Evolutionary conservation across 2,329 filamentous ascomycete species (phyloP).

Genomic region (Aureobasidium sp.): DNA sequence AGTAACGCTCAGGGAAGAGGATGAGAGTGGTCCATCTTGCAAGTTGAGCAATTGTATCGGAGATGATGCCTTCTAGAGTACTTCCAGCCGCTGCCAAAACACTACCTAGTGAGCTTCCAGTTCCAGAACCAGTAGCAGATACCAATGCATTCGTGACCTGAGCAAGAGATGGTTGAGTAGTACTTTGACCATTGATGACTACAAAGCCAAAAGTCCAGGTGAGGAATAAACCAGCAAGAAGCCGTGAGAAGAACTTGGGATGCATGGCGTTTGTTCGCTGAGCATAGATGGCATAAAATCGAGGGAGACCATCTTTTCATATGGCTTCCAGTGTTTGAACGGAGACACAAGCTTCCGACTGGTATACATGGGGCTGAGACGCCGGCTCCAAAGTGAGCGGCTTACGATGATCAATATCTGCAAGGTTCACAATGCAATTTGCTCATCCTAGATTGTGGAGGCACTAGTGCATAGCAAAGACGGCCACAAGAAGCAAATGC

Average conservation of each 20-base stretch:
- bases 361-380: background rate
- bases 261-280: too few species aligned
- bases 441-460: background rate
- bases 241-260: background rate
- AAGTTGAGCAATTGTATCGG: background rate
- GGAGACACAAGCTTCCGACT: too few species aligned
- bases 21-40: conserved; percentile 1
- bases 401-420: background rate
- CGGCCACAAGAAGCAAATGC: too few species aligned
- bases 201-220: background rate
- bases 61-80: conserved; percentile 1
- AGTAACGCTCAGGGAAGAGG: conserved; percentile 22
- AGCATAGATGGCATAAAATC: too few species aligned
- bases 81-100: background rate
- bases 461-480: too few species aligned
- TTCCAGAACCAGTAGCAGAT: background rate
- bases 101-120: background rate
- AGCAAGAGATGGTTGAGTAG: background rate
- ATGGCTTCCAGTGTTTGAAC: too few species aligned
- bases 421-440: background rate
- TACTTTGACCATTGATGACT: background rate
- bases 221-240: background rate
- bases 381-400: background rate
- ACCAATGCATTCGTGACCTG: background rate
- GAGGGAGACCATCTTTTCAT: too few species aligned